A percentile compares a stretch with the other conserved stretches of the same genome.
Evolutionary conservation across 345 rosid species (phyloP).

Genomic region (Leavenworthia alabamica): DNA sequence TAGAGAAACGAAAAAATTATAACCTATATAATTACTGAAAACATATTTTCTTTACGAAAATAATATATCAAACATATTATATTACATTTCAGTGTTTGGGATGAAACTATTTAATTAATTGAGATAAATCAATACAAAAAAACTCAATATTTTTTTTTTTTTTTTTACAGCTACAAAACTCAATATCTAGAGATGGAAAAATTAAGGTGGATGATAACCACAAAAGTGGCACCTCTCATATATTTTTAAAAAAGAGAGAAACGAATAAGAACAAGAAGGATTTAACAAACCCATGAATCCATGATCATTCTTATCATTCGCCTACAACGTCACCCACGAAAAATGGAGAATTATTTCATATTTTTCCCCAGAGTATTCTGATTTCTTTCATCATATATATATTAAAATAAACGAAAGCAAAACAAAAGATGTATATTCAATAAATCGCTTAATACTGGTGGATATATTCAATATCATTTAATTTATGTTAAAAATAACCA

Average conservation of each 20-base stretch:
- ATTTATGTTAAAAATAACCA: not conserved
- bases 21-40: too few species aligned
- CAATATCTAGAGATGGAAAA: not conserved
- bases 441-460: not conserved
- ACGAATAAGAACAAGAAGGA: conserved; percentile 23
- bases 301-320: conserved; percentile 27
- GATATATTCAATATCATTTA: not conserved
- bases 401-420: conserved; percentile 1
- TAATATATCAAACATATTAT: too few species aligned
- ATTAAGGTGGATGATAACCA: conserved; percentile 23
- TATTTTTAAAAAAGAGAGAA: not conserved
- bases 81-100: too few species aligned
- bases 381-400: conserved; percentile 15
- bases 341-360: conserved; percentile 6
- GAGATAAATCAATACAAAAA: too few species aligned
- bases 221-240: conserved; percentile 32
- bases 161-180: too few species aligned
- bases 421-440: not conserved
- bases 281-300: conserved; percentile 34
- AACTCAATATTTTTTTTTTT: too few species aligned
- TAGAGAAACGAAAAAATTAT: too few species aligned
- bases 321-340: conserved; percentile 30
- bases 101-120: too few species aligned
- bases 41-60: too few species aligned
- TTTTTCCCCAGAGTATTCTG: not conserved